Evolutionary conservation across 306 rosid species (phyloP).

Genomic region (Benincasa hispida): DNA sequence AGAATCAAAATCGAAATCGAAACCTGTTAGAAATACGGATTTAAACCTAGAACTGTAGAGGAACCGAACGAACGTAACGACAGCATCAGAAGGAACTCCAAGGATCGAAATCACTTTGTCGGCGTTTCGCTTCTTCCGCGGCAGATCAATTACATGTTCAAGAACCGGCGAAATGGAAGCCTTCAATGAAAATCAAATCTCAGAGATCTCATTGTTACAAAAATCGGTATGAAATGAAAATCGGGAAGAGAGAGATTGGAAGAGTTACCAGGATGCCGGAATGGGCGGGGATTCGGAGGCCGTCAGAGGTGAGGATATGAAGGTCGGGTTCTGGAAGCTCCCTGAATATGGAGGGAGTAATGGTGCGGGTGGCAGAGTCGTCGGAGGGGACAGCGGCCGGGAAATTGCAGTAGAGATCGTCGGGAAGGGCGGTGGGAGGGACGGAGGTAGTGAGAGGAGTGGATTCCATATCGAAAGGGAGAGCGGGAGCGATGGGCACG

Average conservation of each 20-base stretch:
- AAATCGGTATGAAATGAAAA: not conserved
- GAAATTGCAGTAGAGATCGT: conserved; percentile 6
- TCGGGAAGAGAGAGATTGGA: not conserved
- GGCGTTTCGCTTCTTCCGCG: conserved; percentile 50
- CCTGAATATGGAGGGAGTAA: not conserved
- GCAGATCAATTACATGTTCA: conserved; percentile 54
- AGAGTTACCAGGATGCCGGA: conserved; percentile 43
- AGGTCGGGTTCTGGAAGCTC: conserved; percentile 62
- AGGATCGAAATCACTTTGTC: conserved; percentile 47
- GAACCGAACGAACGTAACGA: conserved; percentile 47
- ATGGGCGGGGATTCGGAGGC: conserved; percentile 67
- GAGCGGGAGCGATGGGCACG: not conserved
- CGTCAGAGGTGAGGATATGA: conserved; percentile 50
- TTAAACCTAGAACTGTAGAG: conserved; percentile 59
- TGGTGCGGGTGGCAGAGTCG: not conserved
- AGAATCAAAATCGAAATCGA: not conserved
- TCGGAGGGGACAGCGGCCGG: not conserved
- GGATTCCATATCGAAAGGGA: not conserved
- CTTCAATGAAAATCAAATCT: conserved; percentile 16
- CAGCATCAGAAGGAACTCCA: conserved; percentile 80
- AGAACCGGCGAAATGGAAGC: conserved; percentile 67
- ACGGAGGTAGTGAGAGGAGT: not conserved
- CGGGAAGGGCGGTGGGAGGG: conserved; percentile 5
- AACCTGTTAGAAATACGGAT: not conserved
- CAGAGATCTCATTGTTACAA: not conserved